Evolutionary conservation across 352 stramenopile genomes (phyloP), one percentile per base, ranked within the genome.

Genomic region (Globisporangium camurandrum): DNA sequence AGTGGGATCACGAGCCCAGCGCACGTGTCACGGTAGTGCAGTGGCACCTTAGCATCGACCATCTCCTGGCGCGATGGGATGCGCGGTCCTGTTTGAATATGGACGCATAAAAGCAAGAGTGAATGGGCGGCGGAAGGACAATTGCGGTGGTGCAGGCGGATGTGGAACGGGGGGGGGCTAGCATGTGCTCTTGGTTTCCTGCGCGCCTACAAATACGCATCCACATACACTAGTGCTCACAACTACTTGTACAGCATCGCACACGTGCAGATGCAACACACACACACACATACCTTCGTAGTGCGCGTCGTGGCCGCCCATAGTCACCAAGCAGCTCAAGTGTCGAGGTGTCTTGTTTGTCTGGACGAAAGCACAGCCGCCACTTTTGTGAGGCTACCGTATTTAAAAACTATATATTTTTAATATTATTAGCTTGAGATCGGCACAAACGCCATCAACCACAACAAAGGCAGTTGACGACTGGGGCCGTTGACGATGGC

Each of bases 11-110:
- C 71, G 31, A 98, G 69, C 45, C 97, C 92, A 31, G 89, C 92
- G 66, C 96, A 99, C 38, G 76, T 95, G 74, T 99, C 96, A 47
- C 96, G 91, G 73, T 93, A 98, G 45, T 95, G 85, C 26, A 98
- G 60, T 9, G 93, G 92, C 44, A 98, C 78, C 52, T 89, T 89
- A 36, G 90, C 87, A 46, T 97, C 81, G 51, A 95, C 86, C 84
- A 99, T 96, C 61, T 97, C 88, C 66, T 97, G 76, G 59, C 82
- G 82, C 49, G 79, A 81, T 41, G 82, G 71, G 52, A 93, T 66
- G 56, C 61, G 73, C 52, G 82, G 80, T 67, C 69, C 82, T 93
- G n/a, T n/a, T n/a, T n/a, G n/a, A 59, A 19, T 11, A 27, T 24
- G n/a, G 17, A 24, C 8, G 19, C 17, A 38, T 26, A 55, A 23